Base-by-base conservation (phyloP, 2,329 filamentous ascomycete species). In the Drechslerella stenobrocha region DNA sequence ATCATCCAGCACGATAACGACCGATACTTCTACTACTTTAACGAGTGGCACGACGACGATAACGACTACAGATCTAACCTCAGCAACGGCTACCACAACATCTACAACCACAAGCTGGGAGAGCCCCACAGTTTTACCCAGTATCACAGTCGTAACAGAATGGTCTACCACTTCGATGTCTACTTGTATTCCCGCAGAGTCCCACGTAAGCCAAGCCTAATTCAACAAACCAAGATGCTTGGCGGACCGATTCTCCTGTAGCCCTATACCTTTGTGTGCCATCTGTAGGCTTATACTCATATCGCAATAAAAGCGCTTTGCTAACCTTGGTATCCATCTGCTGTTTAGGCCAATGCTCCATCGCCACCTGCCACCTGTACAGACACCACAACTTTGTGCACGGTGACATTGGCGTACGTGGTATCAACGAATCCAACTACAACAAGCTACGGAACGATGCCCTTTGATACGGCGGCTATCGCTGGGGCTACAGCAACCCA, bases 31-130 rank as follows among this genome's bases (percentile, higher is more conserved):
- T 9, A 59, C 55, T 8, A 60, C 63, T 2, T 22, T 56, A 6
- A 60, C 63, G 1, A 67, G 63, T n/a, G 63, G 63, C 3, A 67
- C 50, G 2, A 46, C 63, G 11, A 60, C 63, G 11, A 67, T 44
- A 1, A 67, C 63, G 2, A 67, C 63, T 2, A 67, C 55, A 4
- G 47, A 23, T n/a, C 44, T 37, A 28, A 60, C 63, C n/a, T 67
- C 63, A 6, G 55, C 20, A n/a, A 67, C 63, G 20, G 55, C 40
- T 2, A 55, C 50, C 4, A 60, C 55, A n/a, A 60, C 55, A 37
- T 67, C 63, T 8, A 67, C 50, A 26, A 51, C 55, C 6, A 67
- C 63, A 8, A 37, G 48, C 3, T 55, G 53, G 50, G 18, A 45
- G 32, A 52, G 46, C 28, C 35, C 46, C 6, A 53, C 50, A 13